Conservation (phyloP, 345 rosid species). For the Bruguiera sexangula region DNA sequence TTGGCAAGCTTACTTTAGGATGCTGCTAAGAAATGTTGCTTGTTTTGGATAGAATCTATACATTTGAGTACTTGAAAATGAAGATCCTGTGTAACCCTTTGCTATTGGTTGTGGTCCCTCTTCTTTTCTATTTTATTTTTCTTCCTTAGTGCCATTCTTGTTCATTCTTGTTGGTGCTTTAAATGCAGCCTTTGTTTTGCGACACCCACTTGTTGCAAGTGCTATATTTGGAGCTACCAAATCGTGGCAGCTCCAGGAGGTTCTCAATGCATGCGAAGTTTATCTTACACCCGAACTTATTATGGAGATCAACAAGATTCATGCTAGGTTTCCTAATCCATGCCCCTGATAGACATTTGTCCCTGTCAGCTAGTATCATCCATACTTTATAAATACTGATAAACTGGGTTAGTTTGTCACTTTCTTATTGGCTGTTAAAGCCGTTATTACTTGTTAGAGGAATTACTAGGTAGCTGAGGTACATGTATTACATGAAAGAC, state of each 20-base stretch:
- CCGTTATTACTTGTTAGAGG: too few species aligned
- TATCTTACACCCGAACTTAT: slow-evolving; percentile 39
- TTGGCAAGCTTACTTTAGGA: too few species aligned
- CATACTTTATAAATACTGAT: too few species aligned
- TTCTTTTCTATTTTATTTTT: not conserved
- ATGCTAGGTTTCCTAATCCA: slow-evolving; percentile 48
- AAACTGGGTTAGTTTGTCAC: too few species aligned
- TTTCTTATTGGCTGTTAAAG: too few species aligned
- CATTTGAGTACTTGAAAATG: too few species aligned
- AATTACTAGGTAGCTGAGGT: too few species aligned
- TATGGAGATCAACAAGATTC: slow-evolving; percentile 39
- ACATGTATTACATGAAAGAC: too few species aligned
- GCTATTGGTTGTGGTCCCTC: not conserved
- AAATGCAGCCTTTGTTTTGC: slow-evolving; percentile 40
- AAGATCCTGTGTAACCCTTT: too few species aligned
- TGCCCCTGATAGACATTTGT: slow-evolving; percentile 36
- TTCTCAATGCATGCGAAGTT: slow-evolving; percentile 33
- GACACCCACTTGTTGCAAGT: slow-evolving; percentile 49
- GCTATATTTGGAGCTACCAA: slow-evolving; percentile 48
- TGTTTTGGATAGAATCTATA: too few species aligned
- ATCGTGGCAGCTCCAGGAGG: slow-evolving; percentile 49
- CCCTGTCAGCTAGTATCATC: not conserved
- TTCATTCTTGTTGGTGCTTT: not conserved
- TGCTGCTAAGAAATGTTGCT: too few species aligned
- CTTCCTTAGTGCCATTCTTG: not conserved